Evolutionary conservation across 768 basidiomycete genomes (phyloP).

Genomic region (Suillus alpinus): DNA sequence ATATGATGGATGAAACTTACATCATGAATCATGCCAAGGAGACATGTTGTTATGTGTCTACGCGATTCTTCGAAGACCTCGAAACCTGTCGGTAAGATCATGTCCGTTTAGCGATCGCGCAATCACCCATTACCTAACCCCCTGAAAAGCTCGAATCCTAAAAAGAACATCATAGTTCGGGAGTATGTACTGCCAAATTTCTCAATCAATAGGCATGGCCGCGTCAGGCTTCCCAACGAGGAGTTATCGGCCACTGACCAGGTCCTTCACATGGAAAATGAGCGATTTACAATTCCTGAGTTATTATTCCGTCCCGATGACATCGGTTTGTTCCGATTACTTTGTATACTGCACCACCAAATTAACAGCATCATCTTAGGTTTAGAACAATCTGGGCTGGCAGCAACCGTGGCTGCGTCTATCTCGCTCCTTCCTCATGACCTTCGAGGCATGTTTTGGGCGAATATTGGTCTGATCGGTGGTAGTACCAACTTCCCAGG

Average conservation of each 20-base stretch:
- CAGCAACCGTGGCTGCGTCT: slow-evolving; percentile 70
- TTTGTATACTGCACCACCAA: slow-evolving; percentile 9
- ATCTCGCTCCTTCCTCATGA: slow-evolving; percentile 77
- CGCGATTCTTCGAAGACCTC: slow-evolving; percentile 67
- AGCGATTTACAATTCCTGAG: slow-evolving; percentile 92
- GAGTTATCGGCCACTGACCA: slow-evolving; percentile 55
- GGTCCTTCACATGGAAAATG: slow-evolving; percentile 84
- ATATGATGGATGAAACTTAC: slow-evolving; percentile 96
- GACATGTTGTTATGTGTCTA: slow-evolving; percentile 82
- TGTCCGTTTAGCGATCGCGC: slow-evolving; percentile 14
- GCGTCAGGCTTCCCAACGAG: slow-evolving; percentile 52
- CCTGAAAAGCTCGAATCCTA: slow-evolving; percentile 46
- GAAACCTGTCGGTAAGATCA: slow-evolving; percentile 72
- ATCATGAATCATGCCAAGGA: slow-evolving; percentile 95
- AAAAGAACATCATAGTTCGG: slow-evolving; percentile 67
- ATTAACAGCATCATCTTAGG: slow-evolving; percentile 40
- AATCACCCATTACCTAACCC: slow-evolving; percentile 19
- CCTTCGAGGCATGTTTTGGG: slow-evolving; percentile 92
- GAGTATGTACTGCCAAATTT: slow-evolving; percentile 93
- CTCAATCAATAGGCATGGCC: slow-evolving; percentile 60
- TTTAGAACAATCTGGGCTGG: slow-evolving; percentile 76
- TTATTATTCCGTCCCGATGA: slow-evolving; percentile 87
- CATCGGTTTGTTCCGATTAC: slow-evolving; percentile 57
- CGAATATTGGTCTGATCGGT: slow-evolving; percentile 87
- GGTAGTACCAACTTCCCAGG: slow-evolving; percentile 77